phyloP scores from a whole-genome alignment of 495 filamentous ascomycete species.

The Aspergillus cristatus region DNA sequence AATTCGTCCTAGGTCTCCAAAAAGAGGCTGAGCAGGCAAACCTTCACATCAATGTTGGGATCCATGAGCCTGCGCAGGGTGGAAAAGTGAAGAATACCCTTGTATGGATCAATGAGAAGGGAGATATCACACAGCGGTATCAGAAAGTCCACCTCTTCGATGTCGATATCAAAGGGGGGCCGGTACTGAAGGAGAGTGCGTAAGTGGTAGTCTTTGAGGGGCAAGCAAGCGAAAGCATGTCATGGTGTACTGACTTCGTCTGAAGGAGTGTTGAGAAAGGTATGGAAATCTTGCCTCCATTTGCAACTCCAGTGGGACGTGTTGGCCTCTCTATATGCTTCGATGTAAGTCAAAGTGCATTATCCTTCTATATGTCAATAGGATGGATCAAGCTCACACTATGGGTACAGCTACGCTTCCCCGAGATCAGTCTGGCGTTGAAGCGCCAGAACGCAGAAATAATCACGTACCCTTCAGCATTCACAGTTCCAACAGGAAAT shows the following conservation, averaged over 20 bases:
- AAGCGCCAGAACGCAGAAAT: slow-evolving; percentile 61
- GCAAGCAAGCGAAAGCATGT: no score
- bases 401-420: slow-evolving; percentile 55
- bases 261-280: slow-evolving; percentile 52
- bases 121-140: slow-evolving; percentile 53
- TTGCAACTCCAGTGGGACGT: slow-evolving; percentile 61
- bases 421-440: slow-evolving; percentile 62
- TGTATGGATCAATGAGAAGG: slow-evolving; percentile 60
- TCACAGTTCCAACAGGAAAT: slow-evolving; percentile 76
- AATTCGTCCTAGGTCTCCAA: slow-evolving; percentile 67
- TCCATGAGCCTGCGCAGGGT: slow-evolving; percentile 65
- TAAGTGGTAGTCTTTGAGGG: no score
- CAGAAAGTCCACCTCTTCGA: slow-evolving; percentile 78
- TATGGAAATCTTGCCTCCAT: slow-evolving; percentile 51
- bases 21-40: slow-evolving; percentile 48
- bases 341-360: slow-evolving; percentile 47
- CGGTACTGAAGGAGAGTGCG: slow-evolving; percentile 53
- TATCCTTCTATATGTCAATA: no score
- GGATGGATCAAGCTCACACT: not conserved
- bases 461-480: slow-evolving; percentile 82
- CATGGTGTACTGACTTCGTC: not conserved
- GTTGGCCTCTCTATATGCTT: slow-evolving; percentile 82
- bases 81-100: slow-evolving; percentile 53
- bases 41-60: slow-evolving; percentile 76
- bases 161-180: slow-evolving; percentile 55